Conservation (phyloP, 106 monocot species). For the Dactylorhiza incarnata region DNA sequence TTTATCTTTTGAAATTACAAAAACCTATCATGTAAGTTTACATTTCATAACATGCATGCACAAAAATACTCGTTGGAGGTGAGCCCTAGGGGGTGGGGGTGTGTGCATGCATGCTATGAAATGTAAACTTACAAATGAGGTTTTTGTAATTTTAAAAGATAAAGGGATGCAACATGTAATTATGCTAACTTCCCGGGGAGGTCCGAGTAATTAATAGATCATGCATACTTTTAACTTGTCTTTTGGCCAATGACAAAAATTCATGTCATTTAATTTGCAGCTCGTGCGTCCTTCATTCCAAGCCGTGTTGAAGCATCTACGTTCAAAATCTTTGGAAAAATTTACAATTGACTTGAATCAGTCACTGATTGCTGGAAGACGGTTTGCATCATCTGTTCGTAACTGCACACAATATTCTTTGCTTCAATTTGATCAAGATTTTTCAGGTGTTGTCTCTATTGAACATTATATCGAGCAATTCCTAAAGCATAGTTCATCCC, state of each 20-base stretch:
- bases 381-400: slow-evolving; percentile 44
- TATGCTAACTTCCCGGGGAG: too few relatives aligned
- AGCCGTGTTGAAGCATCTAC: slow-evolving; percentile 44
- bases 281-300: slow-evolving; percentile 51
- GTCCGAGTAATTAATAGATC: too few relatives aligned
- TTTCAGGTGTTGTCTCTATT: slow-evolving; percentile 23
- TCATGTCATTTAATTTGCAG: slow-evolving; percentile 16
- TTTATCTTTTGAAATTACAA: too few relatives aligned
- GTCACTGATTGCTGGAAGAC: slow-evolving; percentile 27
- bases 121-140: too few relatives aligned
- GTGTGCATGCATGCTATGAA: too few relatives aligned
- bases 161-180: too few relatives aligned
- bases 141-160: too few relatives aligned
- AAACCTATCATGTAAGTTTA: too few relatives aligned
- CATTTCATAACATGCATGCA: too few relatives aligned
- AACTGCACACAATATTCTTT: slow-evolving; percentile 18
- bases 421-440: slow-evolving; percentile 47
- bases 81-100: too few relatives aligned
- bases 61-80: too few relatives aligned
- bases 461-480: background rate
- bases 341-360: slow-evolving; percentile 39
- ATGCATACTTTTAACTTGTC: too few relatives aligned
- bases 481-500: background rate
- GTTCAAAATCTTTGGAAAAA: slow-evolving; percentile 28
- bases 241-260: background rate